Conservation (phyloP, 2,329 filamentous ascomycete genomes). For the Stachybotrys chartarum region DNA sequence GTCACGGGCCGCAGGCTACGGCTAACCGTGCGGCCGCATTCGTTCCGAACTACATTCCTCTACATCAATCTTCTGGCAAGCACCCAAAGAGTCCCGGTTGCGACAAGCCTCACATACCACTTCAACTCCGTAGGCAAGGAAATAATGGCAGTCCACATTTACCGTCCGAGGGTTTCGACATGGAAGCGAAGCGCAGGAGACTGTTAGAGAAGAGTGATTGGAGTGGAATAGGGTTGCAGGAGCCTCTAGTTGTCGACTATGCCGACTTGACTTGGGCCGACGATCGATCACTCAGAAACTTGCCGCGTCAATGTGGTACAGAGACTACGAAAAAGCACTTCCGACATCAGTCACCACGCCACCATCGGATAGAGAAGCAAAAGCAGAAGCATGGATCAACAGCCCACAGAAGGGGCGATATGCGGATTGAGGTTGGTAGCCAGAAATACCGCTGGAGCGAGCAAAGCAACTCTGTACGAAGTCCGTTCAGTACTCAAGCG, state of each 20-base stretch:
- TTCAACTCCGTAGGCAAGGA: not conserved
- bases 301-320: not conserved
- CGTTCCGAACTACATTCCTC: constrained; percentile 18
- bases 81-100: not conserved
- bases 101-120: not conserved
- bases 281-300: not conserved
- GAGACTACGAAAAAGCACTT: not conserved
- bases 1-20: constrained; percentile 5
- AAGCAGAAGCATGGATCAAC: not conserved
- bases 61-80: not conserved
- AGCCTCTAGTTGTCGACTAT: constrained; percentile 15
- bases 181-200: constrained; percentile 14
- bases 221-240: constrained; percentile 23
- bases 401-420: not conserved
- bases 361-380: not conserved
- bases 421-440: constrained; percentile 20
- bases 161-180: not conserved
- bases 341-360: not conserved
- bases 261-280: not conserved
- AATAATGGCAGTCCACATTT: no score
- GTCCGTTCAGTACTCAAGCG: not conserved
- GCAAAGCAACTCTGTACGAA: constrained; percentile 17
- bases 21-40: constrained; percentile 9
- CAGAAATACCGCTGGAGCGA: constrained; percentile 20
- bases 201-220: constrained; percentile 20